These are phyloP conservation scores for Tricholoma bakamatsutake DNA, from an alignment of 768 basidiomycete species.

Conservation along the genomic window DNA sequence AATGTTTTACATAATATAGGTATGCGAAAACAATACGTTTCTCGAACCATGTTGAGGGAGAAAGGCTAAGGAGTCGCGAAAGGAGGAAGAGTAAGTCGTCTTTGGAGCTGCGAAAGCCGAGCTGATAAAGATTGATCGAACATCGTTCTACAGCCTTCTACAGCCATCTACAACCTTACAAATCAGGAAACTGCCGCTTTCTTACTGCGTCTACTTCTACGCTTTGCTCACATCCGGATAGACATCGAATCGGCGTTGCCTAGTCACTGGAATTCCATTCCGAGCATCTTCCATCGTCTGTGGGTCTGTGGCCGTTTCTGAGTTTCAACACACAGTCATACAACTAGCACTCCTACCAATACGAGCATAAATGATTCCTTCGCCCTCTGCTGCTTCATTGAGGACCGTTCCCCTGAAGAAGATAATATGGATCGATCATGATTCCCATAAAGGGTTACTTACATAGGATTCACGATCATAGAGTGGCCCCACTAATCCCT, in stretches of 20 bases:
- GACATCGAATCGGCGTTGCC: conserved; percentile 88
- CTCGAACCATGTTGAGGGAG: conserved; percentile 52
- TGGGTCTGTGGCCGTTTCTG: conserved; percentile 31
- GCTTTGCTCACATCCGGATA: conserved; percentile 64
- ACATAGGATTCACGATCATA: conserved; percentile 89
- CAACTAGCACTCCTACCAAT: conserved; percentile 56
- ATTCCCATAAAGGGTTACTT: conserved; percentile 22
- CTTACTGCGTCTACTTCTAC: no score
- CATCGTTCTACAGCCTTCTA: conserved; percentile 31
- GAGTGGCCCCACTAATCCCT: conserved; percentile 77
- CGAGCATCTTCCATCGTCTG: conserved; percentile 59
- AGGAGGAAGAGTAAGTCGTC: not conserved
- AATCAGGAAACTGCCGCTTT: conserved; percentile 32
- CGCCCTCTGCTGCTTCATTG: conserved; percentile 66
- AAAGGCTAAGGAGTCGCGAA: conserved; percentile 13
- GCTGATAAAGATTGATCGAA: conserved; percentile 17
- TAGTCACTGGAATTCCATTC: conserved; percentile 85
- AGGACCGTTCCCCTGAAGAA: conserved; percentile 64
- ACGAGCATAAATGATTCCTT: conserved; percentile 72
- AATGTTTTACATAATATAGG: not conserved
- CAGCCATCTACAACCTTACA: conserved; percentile 37
- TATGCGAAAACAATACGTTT: conserved; percentile 47
- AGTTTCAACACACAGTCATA: no score
- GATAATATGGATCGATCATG: conserved; percentile 5
- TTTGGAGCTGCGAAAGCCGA: conserved; percentile 10